A percentile compares a stretch with the other conserved stretches of the same genome.
These are phyloP conservation scores for Cercospora sp. DNA, from an alignment of 2,329 filamentous ascomycete species.

Conservation along the genomic window DNA sequence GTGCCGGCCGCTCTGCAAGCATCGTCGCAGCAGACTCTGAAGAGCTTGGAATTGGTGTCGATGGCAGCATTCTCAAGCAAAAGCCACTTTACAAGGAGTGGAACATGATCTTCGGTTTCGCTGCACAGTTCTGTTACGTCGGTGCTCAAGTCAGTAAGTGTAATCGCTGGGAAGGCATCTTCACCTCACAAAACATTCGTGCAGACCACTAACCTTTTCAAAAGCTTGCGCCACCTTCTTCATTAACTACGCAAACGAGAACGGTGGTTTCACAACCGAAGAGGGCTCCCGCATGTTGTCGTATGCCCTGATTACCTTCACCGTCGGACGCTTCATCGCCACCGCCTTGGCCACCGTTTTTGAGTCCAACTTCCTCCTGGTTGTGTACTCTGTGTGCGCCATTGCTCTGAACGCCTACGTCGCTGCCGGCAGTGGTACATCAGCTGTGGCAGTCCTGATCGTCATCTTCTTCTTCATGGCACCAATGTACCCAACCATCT, in stretches of 20 bases:
- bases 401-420: slow-evolving; percentile 41
- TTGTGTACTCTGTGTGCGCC: slow-evolving; percentile 37
- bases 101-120: slow-evolving; percentile 44
- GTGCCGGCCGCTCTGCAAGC: slow-evolving; percentile 30
- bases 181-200: too few species aligned
- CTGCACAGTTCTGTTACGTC: slow-evolving; percentile 43
- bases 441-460: slow-evolving; percentile 40
- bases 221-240: slow-evolving; percentile 36
- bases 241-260: slow-evolving; percentile 44
- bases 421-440: slow-evolving; percentile 35
- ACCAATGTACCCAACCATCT: slow-evolving; percentile 43
- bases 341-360: slow-evolving; percentile 39
- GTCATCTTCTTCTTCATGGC: slow-evolving; percentile 43
- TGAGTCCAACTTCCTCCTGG: slow-evolving; percentile 42
- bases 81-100: slow-evolving; percentile 43
- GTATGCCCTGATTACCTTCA: slow-evolving; percentile 43
- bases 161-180: too few species aligned
- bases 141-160: slow-evolving; percentile 38
- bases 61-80: slow-evolving; percentile 36
- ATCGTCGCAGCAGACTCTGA: slow-evolving; percentile 34
- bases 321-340: slow-evolving; percentile 44
- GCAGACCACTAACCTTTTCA: too few species aligned
- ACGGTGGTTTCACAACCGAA: slow-evolving; percentile 33
- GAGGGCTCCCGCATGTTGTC: slow-evolving; percentile 42
- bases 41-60: slow-evolving; percentile 34